phyloP scores from a whole-genome alignment of 1,284 basidiomycete genomes.

The Ceratobasidium papillatum region DNA sequence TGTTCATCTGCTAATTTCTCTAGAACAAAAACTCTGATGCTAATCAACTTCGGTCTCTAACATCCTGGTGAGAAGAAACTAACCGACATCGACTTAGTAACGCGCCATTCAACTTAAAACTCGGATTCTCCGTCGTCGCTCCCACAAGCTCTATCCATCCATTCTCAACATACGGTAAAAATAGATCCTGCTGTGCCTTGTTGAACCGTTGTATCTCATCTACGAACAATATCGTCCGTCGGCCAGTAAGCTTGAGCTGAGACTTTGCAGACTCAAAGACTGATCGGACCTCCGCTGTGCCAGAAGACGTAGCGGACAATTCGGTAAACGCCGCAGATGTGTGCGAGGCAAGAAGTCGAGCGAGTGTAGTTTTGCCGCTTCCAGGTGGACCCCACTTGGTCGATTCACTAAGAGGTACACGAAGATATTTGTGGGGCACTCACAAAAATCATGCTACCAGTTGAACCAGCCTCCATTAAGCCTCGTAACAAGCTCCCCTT shows the following conservation, averaged over 20 bases:
- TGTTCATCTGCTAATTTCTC: slow-evolving; percentile 69
- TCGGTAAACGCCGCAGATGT: slow-evolving; percentile 75
- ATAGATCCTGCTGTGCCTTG: slow-evolving; percentile 81
- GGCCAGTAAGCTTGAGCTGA: slow-evolving; percentile 71
- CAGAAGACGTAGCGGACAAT: slow-evolving; percentile 77
- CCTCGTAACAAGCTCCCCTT: slow-evolving; percentile 63
- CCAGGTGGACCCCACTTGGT: slow-evolving; percentile 76
- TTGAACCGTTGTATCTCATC: slow-evolving; percentile 94
- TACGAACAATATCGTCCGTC: slow-evolving; percentile 76
- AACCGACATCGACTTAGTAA: slow-evolving; percentile 83
- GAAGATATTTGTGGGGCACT: not conserved
- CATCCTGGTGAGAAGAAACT: slow-evolving; percentile 47
- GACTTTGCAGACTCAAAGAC: slow-evolving; percentile 85
- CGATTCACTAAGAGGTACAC: not conserved
- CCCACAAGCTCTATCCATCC: slow-evolving; percentile 84
- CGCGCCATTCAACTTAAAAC: slow-evolving; percentile 82
- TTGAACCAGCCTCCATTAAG: slow-evolving; percentile 58
- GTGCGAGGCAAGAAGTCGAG: slow-evolving; percentile 70
- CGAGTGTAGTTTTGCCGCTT: slow-evolving; percentile 81
- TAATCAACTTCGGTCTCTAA: not conserved
- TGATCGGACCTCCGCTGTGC: slow-evolving; percentile 79
- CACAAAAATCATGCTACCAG: slow-evolving; percentile 68
- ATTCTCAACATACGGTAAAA: slow-evolving; percentile 81
- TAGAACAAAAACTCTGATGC: slow-evolving; percentile 66
- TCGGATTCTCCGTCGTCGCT: slow-evolving; percentile 93